Percentiles rank a stretch among this genome's conserved stretches.
These are phyloP conservation scores for Truncatella angustata DNA, from an alignment of 2,329 filamentous ascomycete genomes.

Conservation along the genomic window DNA sequence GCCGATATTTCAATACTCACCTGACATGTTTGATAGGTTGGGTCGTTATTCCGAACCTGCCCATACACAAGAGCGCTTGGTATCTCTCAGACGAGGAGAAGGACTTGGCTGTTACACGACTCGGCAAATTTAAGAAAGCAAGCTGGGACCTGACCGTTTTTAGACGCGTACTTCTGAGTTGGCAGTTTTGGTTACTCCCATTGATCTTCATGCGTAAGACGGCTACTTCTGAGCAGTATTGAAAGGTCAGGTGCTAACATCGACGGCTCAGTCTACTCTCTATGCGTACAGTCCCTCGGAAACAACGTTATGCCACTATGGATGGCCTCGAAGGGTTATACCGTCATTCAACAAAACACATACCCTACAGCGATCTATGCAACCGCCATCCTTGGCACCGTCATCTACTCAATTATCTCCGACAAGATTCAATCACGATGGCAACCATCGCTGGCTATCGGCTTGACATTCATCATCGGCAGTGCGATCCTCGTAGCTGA, in stretches of 20 bases:
- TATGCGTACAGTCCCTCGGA: conserved; percentile 38
- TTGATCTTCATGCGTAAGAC: conserved; percentile 41
- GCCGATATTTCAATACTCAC: neutral
- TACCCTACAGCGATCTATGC: conserved; percentile 41
- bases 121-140: conserved; percentile 27
- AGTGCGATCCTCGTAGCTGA: conserved; percentile 35
- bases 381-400: conserved; percentile 38
- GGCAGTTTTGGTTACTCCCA: conserved; percentile 44
- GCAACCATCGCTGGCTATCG: conserved; percentile 41
- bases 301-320: conserved; percentile 45
- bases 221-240: neutral
- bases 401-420: conserved; percentile 38
- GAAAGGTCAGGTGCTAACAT: neutral
- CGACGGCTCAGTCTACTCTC: conserved; percentile 33
- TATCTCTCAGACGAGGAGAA: conserved; percentile 34
- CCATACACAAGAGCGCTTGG: conserved; percentile 37
- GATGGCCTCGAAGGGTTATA: conserved; percentile 43
- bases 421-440: conserved; percentile 41
- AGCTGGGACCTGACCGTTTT: conserved; percentile 10
- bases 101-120: conserved; percentile 34
- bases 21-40: conserved; percentile 28
- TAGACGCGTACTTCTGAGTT: conserved; percentile 28
- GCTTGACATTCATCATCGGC: conserved; percentile 39
- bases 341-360: conserved; percentile 41
- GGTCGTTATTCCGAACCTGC: conserved; percentile 42